A percentile compares a stretch with the other conserved stretches of the same genome.
Evolutionary conservation across 345 rosid genomes (phyloP).

Genomic region (Camelina neglecta): DNA sequence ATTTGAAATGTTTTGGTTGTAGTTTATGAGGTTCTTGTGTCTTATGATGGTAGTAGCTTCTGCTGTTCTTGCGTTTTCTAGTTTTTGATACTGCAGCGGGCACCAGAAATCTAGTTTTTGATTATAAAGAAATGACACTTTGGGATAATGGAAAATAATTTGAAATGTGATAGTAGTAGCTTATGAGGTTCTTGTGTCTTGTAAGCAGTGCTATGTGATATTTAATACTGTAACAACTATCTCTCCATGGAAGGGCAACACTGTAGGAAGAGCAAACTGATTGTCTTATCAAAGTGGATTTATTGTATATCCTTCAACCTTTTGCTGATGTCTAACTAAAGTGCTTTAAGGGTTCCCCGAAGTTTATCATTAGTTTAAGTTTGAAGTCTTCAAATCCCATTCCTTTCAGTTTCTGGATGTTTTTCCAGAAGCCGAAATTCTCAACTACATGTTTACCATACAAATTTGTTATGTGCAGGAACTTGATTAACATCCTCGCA

Average conservation of each 20-base stretch:
- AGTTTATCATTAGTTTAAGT: not conserved
- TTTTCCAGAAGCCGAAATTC: not conserved
- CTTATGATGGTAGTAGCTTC: not conserved
- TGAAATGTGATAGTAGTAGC: not conserved
- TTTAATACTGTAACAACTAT: not conserved
- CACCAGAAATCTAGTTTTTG: not conserved
- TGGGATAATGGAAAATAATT: not conserved
- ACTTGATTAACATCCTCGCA: constrained; percentile 1
- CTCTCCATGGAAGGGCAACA: not conserved
- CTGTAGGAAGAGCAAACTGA: not conserved
- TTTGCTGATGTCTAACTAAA: not conserved
- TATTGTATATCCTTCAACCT: not conserved
- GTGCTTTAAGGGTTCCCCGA: too few species aligned
- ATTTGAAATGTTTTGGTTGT: too few species aligned
- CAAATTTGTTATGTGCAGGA: not conserved
- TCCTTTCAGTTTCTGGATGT: not conserved
- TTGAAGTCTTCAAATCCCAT: too few species aligned
- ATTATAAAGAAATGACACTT: not conserved
- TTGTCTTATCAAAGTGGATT: not conserved
- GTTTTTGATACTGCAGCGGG: not conserved
- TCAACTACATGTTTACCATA: not conserved
- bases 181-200: not conserved
- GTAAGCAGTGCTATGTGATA: not conserved
- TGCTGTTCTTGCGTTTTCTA: not conserved
- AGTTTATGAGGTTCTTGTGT: not conserved